A percentile compares a stretch with the other conserved stretches of the same genome.
phyloP scores from a whole-genome alignment of 2,329 filamentous ascomycete genomes.

The Botrytis paeoniae region DNA sequence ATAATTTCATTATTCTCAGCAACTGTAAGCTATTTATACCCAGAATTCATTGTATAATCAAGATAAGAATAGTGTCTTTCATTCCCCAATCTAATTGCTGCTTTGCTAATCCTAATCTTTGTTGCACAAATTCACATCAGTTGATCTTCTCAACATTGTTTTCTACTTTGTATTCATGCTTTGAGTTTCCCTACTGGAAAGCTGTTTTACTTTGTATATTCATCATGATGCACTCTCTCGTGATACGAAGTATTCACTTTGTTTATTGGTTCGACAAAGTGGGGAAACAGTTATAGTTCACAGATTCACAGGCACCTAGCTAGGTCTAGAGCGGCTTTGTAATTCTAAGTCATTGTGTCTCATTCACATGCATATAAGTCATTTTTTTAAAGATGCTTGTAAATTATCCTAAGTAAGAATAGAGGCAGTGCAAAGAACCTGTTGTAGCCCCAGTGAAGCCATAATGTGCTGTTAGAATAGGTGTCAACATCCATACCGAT shows the following conservation, averaged over 20 bases:
- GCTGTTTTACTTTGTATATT: not conserved
- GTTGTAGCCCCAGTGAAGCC: not conserved
- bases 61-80: not conserved
- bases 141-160: not conserved
- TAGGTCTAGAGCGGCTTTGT: not conserved
- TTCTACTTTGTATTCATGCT: not conserved
- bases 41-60: not conserved
- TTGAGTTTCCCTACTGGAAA: not conserved
- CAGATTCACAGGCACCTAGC: not conserved
- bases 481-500: not conserved
- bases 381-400: not conserved
- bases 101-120: not conserved
- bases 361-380: not conserved
- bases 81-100: not conserved
- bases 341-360: not conserved
- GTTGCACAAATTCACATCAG: not conserved
- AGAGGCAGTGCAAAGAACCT: not conserved
- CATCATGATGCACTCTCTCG: not conserved
- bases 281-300: not conserved
- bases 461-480: not conserved
- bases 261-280: not conserved
- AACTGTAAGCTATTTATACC: not conserved
- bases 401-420: not conserved
- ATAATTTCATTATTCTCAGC: not conserved
- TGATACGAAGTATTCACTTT: not conserved